Conservation (phyloP, 2,329 filamentous ascomycete species). For the Nemania sp. region DNA sequence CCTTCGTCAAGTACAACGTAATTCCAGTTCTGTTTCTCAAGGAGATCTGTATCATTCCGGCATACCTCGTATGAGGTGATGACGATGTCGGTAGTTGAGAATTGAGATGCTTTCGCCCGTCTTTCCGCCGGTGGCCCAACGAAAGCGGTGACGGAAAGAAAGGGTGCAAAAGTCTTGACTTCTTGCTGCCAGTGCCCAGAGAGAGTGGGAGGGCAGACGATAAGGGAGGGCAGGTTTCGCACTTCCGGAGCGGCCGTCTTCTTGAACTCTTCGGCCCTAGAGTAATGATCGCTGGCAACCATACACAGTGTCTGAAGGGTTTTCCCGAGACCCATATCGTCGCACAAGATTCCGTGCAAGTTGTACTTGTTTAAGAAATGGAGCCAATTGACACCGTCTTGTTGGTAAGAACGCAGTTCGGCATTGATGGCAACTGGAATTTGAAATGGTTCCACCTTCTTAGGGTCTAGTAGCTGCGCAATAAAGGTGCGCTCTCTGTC, state of each 20-base stretch:
- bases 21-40: slow-evolving; percentile 88
- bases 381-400: slow-evolving; percentile 98
- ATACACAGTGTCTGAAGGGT: slow-evolving; percentile 97
- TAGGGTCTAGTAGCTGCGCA: slow-evolving; percentile 90
- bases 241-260: slow-evolving; percentile 80
- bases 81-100: slow-evolving; percentile 85
- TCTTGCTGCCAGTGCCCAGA: slow-evolving; percentile 99
- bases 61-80: slow-evolving; percentile 99
- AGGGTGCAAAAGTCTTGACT: slow-evolving; percentile 92
- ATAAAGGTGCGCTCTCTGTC: slow-evolving; percentile 97
- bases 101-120: slow-evolving; percentile 67
- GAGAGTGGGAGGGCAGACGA: slow-evolving; percentile 93
- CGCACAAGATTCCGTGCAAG: slow-evolving; percentile 95
- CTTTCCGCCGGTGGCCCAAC: slow-evolving; percentile 87
- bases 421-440: slow-evolving; percentile 98
- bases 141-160: slow-evolving; percentile 86
- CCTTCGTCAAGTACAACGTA: slow-evolving; percentile 97
- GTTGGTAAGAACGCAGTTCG: slow-evolving; percentile 93
- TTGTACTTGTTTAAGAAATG: slow-evolving; percentile 98
- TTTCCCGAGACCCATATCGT: slow-evolving; percentile 99
- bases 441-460: slow-evolving; percentile 92
- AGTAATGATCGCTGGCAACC: slow-evolving; percentile 94
- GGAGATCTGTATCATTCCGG: slow-evolving; percentile 87
- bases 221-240: slow-evolving; percentile 82
- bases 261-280: slow-evolving; percentile 86